These are phyloP conservation scores for Clarkia xantiana DNA, from an alignment of 345 rosid genomes.

Conservation along the genomic window DNA sequence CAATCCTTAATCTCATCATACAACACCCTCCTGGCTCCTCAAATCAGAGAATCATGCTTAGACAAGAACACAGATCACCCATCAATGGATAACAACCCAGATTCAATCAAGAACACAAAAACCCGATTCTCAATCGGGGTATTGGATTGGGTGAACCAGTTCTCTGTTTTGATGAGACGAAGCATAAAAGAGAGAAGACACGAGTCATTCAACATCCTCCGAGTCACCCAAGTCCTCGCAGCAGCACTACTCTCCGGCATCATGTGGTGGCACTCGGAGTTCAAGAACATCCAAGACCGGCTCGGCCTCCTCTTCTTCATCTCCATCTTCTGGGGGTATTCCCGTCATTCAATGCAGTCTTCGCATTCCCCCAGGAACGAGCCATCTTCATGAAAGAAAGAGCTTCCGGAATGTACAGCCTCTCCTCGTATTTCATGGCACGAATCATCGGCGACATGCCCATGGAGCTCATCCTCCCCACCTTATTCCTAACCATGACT, in stretches of 20 bases:
- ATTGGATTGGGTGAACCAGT: conserved; percentile 54
- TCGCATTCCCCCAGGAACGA: conserved; percentile 87
- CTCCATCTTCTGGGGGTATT: conserved; percentile 84
- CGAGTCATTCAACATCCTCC: conserved; percentile 57
- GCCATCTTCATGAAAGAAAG: conserved; percentile 60
- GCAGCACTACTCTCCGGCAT: conserved; percentile 54
- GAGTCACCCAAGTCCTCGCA: conserved; percentile 64
- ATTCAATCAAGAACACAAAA: conserved; percentile 7
- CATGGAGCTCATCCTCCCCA: conserved; percentile 84
- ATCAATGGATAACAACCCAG: conserved; percentile 10
- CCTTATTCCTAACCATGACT: conserved; percentile 39
- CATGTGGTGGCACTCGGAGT: conserved; percentile 97
- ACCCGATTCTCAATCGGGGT: conserved; percentile 4
- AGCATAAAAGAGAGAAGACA: conserved; percentile 74
- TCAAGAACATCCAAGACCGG: conserved; percentile 55
- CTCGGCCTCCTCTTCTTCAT: conserved; percentile 77
- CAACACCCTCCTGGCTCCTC: conserved; percentile 42
- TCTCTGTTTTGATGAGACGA: conserved; percentile 60
- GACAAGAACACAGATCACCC: not conserved
- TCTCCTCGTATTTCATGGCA: conserved; percentile 86
- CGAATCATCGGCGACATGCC: conserved; percentile 69
- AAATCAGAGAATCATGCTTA: conserved; percentile 36
- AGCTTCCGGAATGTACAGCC: conserved; percentile 82
- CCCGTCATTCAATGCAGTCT: conserved; percentile 71
- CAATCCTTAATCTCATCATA: conserved; percentile 41